A percentile compares a stretch with the other conserved stretches of the same genome.
Evolutionary conservation across 345 rosid genomes (phyloP).

Genomic region (Abelmoschus esculentus): DNA sequence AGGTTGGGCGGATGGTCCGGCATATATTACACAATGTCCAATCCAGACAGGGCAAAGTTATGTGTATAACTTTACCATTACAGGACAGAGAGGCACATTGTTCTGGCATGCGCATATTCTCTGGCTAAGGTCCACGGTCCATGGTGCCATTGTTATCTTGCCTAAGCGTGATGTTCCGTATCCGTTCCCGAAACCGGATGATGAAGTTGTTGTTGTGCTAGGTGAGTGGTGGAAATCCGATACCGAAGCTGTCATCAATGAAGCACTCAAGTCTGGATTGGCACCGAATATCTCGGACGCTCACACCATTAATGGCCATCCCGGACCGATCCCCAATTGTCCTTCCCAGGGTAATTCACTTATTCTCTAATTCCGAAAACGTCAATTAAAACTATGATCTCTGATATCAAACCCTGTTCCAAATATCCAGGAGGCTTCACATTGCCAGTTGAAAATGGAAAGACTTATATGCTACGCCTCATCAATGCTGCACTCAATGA

Average conservation of each 20-base stretch:
- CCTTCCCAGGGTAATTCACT: constrained; percentile 45
- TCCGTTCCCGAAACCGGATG: constrained; percentile 78
- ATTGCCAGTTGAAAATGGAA: constrained; percentile 48
- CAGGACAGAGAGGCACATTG: constrained; percentile 87
- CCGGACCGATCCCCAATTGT: constrained; percentile 52
- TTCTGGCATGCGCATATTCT: constrained; percentile 92
- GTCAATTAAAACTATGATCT: background rate
- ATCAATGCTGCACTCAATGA: constrained; percentile 94
- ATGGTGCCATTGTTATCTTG: constrained; percentile 70
- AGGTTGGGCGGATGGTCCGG: constrained; percentile 97
- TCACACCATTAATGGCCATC: constrained; percentile 79
- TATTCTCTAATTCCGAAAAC: background rate
- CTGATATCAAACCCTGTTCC: background rate
- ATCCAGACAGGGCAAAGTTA: constrained; percentile 68
- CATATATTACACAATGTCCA: constrained; percentile 87
- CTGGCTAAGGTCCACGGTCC: constrained; percentile 87
- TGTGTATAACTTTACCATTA: constrained; percentile 70
- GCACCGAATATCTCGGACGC: constrained; percentile 91
- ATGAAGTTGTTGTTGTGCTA: constrained; percentile 55
- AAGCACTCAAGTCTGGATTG: constrained; percentile 70
- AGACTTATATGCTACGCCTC: constrained; percentile 69
- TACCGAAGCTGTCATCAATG: constrained; percentile 70
- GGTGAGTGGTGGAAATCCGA: constrained; percentile 99
- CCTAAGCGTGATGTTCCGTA: constrained; percentile 82
- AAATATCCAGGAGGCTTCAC: constrained; percentile 42